Percentiles rank a stretch among this genome's conserved stretches.
These are phyloP conservation scores for Withania somnifera DNA, from an alignment of 305 asterid species.

Conservation along the genomic window DNA sequence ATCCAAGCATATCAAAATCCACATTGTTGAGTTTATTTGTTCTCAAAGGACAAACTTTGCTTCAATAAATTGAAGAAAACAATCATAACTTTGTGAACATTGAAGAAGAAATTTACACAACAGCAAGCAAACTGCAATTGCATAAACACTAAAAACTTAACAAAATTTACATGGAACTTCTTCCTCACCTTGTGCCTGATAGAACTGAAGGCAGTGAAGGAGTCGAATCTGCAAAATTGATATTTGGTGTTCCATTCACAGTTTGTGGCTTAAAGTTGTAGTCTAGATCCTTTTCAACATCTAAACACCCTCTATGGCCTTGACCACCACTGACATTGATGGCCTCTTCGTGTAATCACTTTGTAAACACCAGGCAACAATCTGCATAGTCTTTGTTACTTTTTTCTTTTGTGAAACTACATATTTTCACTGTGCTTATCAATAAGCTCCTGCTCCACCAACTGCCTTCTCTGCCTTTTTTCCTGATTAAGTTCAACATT, in stretches of 20 bases:
- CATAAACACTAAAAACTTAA: not conserved
- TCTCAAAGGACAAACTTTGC: not conserved
- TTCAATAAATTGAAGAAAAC: not conserved
- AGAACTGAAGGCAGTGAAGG: constrained; percentile 22
- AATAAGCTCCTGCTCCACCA: constrained; percentile 16
- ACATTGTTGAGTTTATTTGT: not conserved
- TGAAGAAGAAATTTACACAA: not conserved
- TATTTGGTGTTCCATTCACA: not conserved
- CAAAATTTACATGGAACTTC: not conserved
- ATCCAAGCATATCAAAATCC: not conserved
- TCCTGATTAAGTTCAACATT: constrained; percentile 17
- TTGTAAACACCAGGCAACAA: constrained; percentile 18
- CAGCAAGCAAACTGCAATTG: not conserved
- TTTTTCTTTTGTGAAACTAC: not conserved
- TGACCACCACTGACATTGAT: constrained; percentile 9
- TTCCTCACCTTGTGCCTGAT: constrained; percentile 27
- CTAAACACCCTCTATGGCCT: constrained; percentile 12
- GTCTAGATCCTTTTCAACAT: constrained; percentile 9
- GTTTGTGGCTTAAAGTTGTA: not conserved
- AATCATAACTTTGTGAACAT: not conserved
- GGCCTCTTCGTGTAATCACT: constrained; percentile 10
- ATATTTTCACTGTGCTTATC: constrained; percentile 12
- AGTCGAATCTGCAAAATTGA: constrained; percentile 3
- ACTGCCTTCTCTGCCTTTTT: constrained; percentile 11
- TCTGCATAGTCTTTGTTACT: constrained; percentile 3